Evolutionary conservation across 2,329 filamentous ascomycete genomes (phyloP).

Genomic region (Talaromyces sp.): DNA sequence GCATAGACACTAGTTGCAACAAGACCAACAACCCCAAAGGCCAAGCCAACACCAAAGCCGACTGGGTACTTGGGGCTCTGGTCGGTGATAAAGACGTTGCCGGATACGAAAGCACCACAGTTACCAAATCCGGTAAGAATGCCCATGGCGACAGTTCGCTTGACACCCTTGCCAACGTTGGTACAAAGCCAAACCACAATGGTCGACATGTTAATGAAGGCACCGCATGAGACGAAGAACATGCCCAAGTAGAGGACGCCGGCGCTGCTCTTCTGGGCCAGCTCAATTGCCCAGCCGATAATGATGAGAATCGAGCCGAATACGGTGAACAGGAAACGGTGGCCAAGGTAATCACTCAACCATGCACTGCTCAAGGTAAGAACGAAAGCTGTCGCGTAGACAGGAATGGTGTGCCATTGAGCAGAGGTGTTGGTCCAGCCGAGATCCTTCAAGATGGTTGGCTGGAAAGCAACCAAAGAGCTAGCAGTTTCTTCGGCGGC

Average conservation of each 20-base stretch:
- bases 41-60: constrained; percentile 20
- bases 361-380: constrained; percentile 25
- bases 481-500: constrained; percentile 26
- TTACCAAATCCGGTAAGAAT: constrained; percentile 46
- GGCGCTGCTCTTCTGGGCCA: constrained; percentile 19
- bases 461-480: constrained; percentile 30
- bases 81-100: constrained; percentile 41
- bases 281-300: constrained; percentile 26
- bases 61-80: constrained; percentile 31
- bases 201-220: constrained; percentile 32
- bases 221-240: constrained; percentile 27
- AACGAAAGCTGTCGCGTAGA: constrained; percentile 29
- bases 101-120: constrained; percentile 43
- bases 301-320: constrained; percentile 26
- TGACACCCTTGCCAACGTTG: constrained; percentile 41
- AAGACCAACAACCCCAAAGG: constrained; percentile 19
- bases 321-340: constrained; percentile 29
- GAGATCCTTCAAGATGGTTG: constrained; percentile 32
- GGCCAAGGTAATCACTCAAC: constrained; percentile 21
- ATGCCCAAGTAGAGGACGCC: constrained; percentile 24
- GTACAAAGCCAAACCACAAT: constrained; percentile 36
- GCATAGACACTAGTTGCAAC: constrained; percentile 14
- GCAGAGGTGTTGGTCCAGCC: constrained; percentile 31
- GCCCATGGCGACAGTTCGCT: constrained; percentile 41
- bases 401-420: constrained; percentile 33